Conservation (phyloP, 2,329 filamentous ascomycete species). For the Emmonsia crescens region DNA sequence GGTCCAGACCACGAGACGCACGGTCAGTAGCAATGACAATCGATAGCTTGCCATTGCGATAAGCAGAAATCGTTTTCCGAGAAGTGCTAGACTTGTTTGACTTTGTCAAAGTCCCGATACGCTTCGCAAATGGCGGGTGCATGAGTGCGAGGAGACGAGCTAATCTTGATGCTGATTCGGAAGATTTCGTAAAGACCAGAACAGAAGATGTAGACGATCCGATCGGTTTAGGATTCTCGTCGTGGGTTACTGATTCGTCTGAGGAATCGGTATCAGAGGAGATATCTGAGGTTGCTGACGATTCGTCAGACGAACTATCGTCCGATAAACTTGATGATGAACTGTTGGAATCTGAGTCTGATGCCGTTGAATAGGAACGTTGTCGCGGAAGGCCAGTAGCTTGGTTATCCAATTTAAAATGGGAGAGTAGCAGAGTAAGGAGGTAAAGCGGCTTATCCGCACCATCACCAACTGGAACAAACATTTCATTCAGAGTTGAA, state of each 20-base stretch:
- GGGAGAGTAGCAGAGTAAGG: slow-evolving; percentile 56
- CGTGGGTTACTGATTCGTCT: slow-evolving; percentile 24
- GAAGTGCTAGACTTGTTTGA: slow-evolving; percentile 63
- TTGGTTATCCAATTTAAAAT: slow-evolving; percentile 19
- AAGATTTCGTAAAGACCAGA: slow-evolving; percentile 83
- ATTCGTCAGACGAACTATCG: slow-evolving; percentile 23
- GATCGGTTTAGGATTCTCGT: slow-evolving; percentile 17
- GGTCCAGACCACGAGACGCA: slow-evolving; percentile 82
- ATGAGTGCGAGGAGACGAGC: slow-evolving; percentile 64
- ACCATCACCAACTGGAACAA: slow-evolving; percentile 57
- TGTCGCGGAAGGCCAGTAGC: slow-evolving; percentile 5
- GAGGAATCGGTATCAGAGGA: slow-evolving; percentile 21
- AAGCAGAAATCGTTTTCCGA: slow-evolving; percentile 56
- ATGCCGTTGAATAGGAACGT: neutral
- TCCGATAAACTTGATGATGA: slow-evolving; percentile 23
- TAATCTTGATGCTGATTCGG: slow-evolving; percentile 78
- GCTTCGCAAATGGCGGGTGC: slow-evolving; percentile 44
- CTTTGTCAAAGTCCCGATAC: slow-evolving; percentile 63
- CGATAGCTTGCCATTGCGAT: slow-evolving; percentile 51
- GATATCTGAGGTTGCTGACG: slow-evolving; percentile 13
- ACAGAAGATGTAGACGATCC: slow-evolving; percentile 32
- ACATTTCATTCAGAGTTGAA: slow-evolving; percentile 50
- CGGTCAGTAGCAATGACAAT: slow-evolving; percentile 86
- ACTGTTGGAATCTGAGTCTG: slow-evolving; percentile 15
- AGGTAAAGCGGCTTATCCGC: slow-evolving; percentile 73